These are phyloP conservation scores for Avena eriantha DNA, from an alignment of 176 grass and related monocot species.

Conservation along the genomic window DNA sequence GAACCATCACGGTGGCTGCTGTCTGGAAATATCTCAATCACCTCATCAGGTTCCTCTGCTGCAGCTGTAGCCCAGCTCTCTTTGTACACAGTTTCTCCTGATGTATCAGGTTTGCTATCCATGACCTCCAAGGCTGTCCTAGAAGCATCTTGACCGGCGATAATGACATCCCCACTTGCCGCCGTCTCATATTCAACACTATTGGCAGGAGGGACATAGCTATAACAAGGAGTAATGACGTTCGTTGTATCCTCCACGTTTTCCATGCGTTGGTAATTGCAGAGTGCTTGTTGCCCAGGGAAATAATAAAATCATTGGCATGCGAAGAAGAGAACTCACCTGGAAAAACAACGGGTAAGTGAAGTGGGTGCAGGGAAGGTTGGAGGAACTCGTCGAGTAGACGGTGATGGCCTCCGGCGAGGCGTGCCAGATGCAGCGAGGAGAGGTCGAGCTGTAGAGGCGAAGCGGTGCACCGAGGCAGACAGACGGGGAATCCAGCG, in stretches of 20 bases:
- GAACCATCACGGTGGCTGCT: neutral
- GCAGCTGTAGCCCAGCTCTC: neutral
- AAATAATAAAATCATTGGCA: neutral
- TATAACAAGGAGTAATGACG: neutral
- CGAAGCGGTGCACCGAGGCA: no score
- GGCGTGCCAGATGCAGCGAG: no score
- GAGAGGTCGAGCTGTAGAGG: no score
- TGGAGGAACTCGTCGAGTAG: no score
- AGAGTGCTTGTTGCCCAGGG: neutral
- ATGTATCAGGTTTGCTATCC: neutral
- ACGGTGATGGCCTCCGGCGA: no score
- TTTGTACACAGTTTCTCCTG: no score
- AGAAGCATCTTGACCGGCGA: neutral
- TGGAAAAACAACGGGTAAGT: no score
- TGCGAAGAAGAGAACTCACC: no score
- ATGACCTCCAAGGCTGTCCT: neutral
- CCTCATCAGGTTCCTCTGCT: neutral
- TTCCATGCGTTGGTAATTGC: neutral
- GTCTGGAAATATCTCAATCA: neutral
- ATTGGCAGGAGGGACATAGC: neutral
- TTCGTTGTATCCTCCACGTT: neutral
- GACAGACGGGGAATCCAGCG: no score
- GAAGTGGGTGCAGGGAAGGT: no score
- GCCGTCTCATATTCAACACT: no score
- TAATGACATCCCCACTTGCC: no score